A percentile compares a stretch with the other conserved stretches of the same genome.
Conservation (phyloP, 169 alveolate genomes). For the Babesia gibsoni region DNA sequence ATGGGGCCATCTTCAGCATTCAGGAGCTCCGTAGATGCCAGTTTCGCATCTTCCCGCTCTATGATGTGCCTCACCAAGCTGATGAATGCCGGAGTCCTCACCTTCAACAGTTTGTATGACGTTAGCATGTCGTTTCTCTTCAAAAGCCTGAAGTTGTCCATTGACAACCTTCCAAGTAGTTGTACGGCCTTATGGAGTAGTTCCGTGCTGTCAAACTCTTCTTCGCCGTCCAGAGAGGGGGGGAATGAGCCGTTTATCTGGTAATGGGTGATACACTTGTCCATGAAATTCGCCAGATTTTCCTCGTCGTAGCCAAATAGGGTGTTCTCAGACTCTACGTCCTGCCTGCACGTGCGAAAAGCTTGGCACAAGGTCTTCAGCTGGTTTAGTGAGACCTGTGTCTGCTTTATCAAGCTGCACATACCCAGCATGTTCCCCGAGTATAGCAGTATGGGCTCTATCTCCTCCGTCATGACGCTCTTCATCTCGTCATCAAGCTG, state of each 20-base stretch:
- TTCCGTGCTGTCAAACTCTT: not conserved
- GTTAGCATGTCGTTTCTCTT: conserved; percentile 28
- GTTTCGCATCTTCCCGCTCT: not conserved
- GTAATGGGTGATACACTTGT: not conserved
- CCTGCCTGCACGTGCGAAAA: not conserved
- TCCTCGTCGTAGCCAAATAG: not conserved
- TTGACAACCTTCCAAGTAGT: conserved; percentile 4
- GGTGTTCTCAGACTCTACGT: not conserved
- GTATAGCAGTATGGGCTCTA: conserved; percentile 47
- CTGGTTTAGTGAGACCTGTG: conserved; percentile 27
- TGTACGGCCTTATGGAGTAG: not conserved
- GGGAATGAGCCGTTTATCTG: not conserved
- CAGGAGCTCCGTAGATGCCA: not conserved
- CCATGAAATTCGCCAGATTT: not conserved
- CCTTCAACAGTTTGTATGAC: conserved; percentile 39
- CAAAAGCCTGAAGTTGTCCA: conserved; percentile 45
- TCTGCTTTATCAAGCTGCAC: conserved; percentile 45
- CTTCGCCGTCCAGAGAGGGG: not conserved
- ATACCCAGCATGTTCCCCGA: conserved; percentile 43
- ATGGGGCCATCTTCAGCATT: not conserved
- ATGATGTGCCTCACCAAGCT: not conserved
- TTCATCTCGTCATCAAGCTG: conserved; percentile 49
- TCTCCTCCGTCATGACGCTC: conserved; percentile 40
- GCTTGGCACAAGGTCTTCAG: not conserved
- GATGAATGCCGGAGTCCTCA: conserved; percentile 22